Conservation (phyloP, 2,329 filamentous ascomycete species). For the Fusarium nurragi region DNA sequence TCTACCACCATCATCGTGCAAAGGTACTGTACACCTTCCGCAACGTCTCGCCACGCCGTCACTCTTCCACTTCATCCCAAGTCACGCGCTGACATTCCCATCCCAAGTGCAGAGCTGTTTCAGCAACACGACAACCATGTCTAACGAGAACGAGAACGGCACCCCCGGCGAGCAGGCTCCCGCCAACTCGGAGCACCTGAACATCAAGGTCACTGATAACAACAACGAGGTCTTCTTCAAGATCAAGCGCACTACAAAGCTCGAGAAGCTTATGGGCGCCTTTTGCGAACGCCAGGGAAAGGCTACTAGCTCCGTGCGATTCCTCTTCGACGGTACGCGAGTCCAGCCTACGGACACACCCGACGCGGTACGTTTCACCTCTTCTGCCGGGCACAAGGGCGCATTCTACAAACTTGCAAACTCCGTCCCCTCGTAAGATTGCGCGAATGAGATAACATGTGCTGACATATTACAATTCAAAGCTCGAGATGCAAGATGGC, state of each 20-base stretch:
- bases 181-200: constrained; percentile 80
- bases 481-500: constrained; percentile 97
- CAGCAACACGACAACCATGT: constrained; percentile 54
- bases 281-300: constrained; percentile 98
- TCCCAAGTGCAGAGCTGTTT: constrained; percentile 6
- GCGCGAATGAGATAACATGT: not conserved
- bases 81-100: constrained; percentile 27
- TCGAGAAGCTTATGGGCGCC: constrained; percentile 98
- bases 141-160: constrained; percentile 58
- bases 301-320: constrained; percentile 82
- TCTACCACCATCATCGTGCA: constrained; percentile 10
- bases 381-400: not conserved
- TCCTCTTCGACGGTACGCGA: constrained; percentile 94
- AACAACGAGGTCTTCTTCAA: constrained; percentile 99
- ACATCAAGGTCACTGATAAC: constrained; percentile 99
- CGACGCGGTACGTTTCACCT: constrained; percentile 76
- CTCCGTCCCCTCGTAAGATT: not conserved
- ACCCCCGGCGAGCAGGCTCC: constrained; percentile 58
- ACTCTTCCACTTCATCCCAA: not conserved
- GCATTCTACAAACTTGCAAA: not conserved
- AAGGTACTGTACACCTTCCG: constrained; percentile 22
- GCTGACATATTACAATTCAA: constrained; percentile 23
- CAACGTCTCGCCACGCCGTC: constrained; percentile 19
- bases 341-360: constrained; percentile 91
- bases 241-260: constrained; percentile 95